Evolutionary conservation across 345 rosid species (phyloP).

Genomic region (Brassica incana): DNA sequence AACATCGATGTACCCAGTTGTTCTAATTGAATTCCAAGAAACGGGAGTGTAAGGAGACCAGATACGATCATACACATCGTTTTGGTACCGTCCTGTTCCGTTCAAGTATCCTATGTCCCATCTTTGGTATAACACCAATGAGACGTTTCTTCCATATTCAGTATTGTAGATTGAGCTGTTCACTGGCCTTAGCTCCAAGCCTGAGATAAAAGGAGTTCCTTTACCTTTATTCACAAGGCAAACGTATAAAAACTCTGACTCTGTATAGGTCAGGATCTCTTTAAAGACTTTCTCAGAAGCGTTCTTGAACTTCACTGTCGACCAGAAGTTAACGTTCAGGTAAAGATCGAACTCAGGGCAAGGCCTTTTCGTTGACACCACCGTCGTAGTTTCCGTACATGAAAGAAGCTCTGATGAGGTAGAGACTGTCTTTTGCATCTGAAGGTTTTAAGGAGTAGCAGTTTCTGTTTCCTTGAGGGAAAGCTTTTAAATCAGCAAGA

Average conservation of each 20-base stretch:
- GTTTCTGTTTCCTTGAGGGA: conserved; percentile 48
- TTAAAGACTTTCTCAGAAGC: background rate
- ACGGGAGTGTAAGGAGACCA: conserved; percentile 40
- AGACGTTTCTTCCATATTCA: conserved; percentile 33
- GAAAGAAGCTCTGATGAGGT: conserved; percentile 44
- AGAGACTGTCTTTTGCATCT: conserved; percentile 20
- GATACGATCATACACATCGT: conserved; percentile 47
- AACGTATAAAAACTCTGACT: conserved; percentile 31
- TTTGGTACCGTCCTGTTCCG: conserved; percentile 36
- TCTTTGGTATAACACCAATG: conserved; percentile 23
- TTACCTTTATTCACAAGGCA: conserved; percentile 54
- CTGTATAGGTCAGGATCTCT: conserved; percentile 47
- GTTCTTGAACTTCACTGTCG: conserved; percentile 32
- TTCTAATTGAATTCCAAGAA: conserved; percentile 33
- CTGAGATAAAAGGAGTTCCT: conserved; percentile 57
- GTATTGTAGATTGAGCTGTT: conserved; percentile 30
- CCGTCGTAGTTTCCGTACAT: conserved; percentile 57
- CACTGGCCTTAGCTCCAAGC: conserved; percentile 48
- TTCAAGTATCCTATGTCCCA: conserved; percentile 24
- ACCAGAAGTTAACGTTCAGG: conserved; percentile 48
- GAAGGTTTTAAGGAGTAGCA: conserved; percentile 41
- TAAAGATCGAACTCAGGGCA: conserved; percentile 51
- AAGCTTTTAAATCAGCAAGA: conserved; percentile 31
- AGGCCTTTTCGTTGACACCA: background rate
- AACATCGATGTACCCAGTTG: conserved; percentile 32